Base-by-base conservation (phyloP, 2,329 filamentous ascomycete species). In the Verruconis gallopava region DNA sequence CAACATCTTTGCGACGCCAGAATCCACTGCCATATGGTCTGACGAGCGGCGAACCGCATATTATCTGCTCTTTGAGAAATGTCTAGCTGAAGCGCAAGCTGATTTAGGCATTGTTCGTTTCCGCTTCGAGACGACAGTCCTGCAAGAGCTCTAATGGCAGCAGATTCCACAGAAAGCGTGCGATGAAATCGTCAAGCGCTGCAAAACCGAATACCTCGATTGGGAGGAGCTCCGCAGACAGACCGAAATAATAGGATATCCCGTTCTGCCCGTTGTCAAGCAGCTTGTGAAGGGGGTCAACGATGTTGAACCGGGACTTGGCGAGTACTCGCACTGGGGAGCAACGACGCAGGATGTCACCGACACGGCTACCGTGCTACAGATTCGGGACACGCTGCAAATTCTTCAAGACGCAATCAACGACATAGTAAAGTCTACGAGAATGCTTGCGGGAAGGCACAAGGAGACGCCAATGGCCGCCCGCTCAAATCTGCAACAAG, bases 261-360 rank as follows among this genome's bases (percentile, higher is more conserved):
- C 70, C 0, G 69, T 73, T 5, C 56, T 73, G 0, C 67, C 68
- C 1, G 49, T 73, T 11, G 65, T 72, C 2, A 58, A 64, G 25
- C 70, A 73, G 44, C 52, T 73, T 18, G 62, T 62, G 1, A 54
- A 56, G 20, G 52, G 52, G 28, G 55, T 56, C 14, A 55, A 58
- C 3, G 57, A 61, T 2, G 57, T 45, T 46, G 25, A 56, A 50
- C 55, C 53, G 13, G 56, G 56, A 20, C 49, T 25, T 13, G 15
- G 37, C 20, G 15, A 19, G 37, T 55, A 46, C 44, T 49, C 47
- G 28, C 44, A 51, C 50, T 3, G 51, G 48, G 72, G 72, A 5
- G 70, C 71, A 2, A 75, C 72, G 0, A 75, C 72, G 0, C 72
- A 75, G 47, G 71, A 75, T 48, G 73, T 75, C 44, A 74, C 73